Evolutionary conservation across 495 filamentous ascomycete species (phyloP).

Genomic region (Echria macrotheca): DNA sequence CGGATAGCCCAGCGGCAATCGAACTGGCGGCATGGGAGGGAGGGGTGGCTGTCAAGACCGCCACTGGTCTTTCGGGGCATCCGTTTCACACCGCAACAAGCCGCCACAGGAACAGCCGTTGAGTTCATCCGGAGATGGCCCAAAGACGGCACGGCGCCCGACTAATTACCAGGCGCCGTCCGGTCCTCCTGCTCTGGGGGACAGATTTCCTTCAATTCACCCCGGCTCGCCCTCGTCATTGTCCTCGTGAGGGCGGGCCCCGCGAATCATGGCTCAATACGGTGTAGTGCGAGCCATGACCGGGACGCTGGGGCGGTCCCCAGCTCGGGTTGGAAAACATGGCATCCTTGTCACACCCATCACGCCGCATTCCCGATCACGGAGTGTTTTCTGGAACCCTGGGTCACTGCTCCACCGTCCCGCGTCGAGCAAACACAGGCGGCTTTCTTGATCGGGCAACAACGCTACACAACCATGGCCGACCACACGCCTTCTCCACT

Average conservation of each 20-base stretch:
- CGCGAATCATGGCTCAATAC: constrained; percentile 6
- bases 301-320: constrained; percentile 8
- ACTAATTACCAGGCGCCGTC: too few relatives aligned
- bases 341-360: constrained; percentile 15
- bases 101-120: background rate
- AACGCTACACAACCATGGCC: too few relatives aligned
- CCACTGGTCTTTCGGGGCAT: constrained; percentile 4
- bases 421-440: too few relatives aligned
- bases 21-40: constrained; percentile 7
- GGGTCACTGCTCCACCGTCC: too few relatives aligned
- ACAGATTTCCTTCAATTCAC: too few relatives aligned
- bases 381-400: constrained; percentile 11
- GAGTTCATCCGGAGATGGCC: constrained; percentile 7
- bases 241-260: constrained; percentile 17
- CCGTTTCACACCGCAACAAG: constrained; percentile 8
- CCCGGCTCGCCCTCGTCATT: background rate
- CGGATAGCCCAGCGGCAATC: constrained; percentile 16
- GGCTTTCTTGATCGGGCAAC: too few relatives aligned
- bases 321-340: constrained; percentile 6
- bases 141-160: too few relatives aligned
- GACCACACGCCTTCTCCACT: too few relatives aligned
- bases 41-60: constrained; percentile 3
- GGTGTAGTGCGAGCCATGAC: constrained; percentile 9
- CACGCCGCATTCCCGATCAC: constrained; percentile 16
- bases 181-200: too few relatives aligned